Evolutionary conservation across 495 filamentous ascomycete species (phyloP), one percentile per base, ranked within the genome.

Genomic region (Aspergillus bridgeri): DNA sequence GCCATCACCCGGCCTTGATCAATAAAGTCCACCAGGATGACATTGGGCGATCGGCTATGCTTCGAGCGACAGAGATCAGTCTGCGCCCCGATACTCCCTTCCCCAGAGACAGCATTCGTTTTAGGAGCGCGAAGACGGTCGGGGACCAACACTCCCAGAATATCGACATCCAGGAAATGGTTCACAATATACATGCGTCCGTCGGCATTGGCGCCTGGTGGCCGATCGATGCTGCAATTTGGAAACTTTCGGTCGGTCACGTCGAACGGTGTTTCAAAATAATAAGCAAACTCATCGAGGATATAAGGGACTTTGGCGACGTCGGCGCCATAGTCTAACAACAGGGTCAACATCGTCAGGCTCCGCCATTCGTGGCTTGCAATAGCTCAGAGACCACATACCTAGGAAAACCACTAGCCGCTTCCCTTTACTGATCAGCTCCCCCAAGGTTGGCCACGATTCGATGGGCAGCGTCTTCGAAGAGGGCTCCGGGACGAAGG

Each of bases 231-330:
- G 8, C 73, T 79, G 73, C 88, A 91, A 69, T 77, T 62, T 1
- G 69, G 62, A 58, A 80, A 79, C 9, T 67, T 58, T 8, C 72
- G 43, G 57, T 82, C 78, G 3, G 79, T 82, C 5, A 84, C 78
- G 53, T 84, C 83, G 65, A 75, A 92, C 15, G 85, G 69, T 0
- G 86, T 91, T 70, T 91, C 88, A 67, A 89, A 92, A 63, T 87
- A 81, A 68, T 88, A 79, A 53, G 75, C 69, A 69, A 89, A 92
- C 65, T 92, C 86, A 56, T 80, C 66, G 22, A 89, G 78, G n/a
- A 91, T 81, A 69, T 86, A 89, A 0, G 85, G 76, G 51, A 82
- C 78, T 2, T 63, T 59, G 8, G 64, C 51, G 47, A 76, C 69
- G 54, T 81, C 53, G 24, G 79, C 75, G 53, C 86, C 78, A 60